These are phyloP conservation scores for Phytopythium chamaehyphon DNA, from an alignment of 352 stramenopile species.

Conservation along the genomic window DNA sequence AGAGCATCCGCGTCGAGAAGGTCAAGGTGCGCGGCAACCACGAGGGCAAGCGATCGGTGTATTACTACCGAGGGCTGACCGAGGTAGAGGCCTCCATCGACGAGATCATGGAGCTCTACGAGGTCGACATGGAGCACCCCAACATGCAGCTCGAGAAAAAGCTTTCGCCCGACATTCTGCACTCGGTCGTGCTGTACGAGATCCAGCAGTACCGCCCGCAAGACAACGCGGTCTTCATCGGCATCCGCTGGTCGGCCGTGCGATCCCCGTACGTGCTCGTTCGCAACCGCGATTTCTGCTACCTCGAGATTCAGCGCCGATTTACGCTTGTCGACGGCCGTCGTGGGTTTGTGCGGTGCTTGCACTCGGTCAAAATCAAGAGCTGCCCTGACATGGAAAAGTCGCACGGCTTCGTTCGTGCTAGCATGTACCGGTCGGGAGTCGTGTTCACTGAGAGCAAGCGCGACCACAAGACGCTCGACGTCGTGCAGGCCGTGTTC, in stretches of 20 bases:
- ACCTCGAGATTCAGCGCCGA: constrained; percentile 70
- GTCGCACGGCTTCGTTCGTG: constrained; percentile 66
- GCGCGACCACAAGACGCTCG: constrained; percentile 65
- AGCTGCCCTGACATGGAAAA: constrained; percentile 82
- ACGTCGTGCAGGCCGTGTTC: constrained; percentile 79
- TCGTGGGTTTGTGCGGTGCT: constrained; percentile 61
- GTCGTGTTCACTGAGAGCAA: constrained; percentile 76
- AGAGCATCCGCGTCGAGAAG: constrained; percentile 72
- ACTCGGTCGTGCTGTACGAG: constrained; percentile 80
- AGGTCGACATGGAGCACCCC: constrained; percentile 65
- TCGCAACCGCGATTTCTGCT: constrained; percentile 74
- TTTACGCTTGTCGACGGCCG: constrained; percentile 56
- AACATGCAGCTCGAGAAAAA: constrained; percentile 77
- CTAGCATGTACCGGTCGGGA: constrained; percentile 80
- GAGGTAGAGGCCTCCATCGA: constrained; percentile 61
- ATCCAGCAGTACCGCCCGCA: constrained; percentile 50
- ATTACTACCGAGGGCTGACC: constrained; percentile 72
- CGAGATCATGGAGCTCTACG: constrained; percentile 71
- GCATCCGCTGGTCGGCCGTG: constrained; percentile 72
- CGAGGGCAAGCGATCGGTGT: constrained; percentile 52
- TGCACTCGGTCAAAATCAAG: constrained; percentile 86
- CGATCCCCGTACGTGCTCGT: constrained; percentile 70
- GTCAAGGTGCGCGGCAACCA: constrained; percentile 49
- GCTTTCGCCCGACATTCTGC: constrained; percentile 62
- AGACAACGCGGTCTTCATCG: constrained; percentile 61